A percentile compares a stretch with the other conserved stretches of the same genome.
Conservation (phyloP, 768 basidiomycete species). For the Daedalea quercina region DNA sequence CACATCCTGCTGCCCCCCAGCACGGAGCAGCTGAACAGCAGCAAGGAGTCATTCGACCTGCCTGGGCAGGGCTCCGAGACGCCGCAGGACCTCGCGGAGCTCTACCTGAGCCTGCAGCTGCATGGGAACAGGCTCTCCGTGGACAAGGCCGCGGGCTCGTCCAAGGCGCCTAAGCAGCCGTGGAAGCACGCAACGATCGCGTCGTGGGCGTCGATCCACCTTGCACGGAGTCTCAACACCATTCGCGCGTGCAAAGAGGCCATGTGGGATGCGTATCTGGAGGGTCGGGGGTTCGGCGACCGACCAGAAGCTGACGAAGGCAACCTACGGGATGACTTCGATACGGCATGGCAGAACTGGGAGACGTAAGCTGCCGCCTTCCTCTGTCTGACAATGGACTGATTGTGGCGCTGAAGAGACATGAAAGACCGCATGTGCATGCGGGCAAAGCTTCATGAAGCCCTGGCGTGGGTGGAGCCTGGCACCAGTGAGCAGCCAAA, state of each 20-base stretch:
- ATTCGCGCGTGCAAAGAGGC: slow-evolving; percentile 63
- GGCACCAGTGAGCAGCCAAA: slow-evolving; percentile 9
- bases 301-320: slow-evolving; percentile 1
- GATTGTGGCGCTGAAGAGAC: slow-evolving; percentile 38
- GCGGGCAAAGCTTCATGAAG: slow-evolving; percentile 39
- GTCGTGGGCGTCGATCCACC: slow-evolving; percentile 56
- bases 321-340: slow-evolving; percentile 48
- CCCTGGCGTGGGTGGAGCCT: slow-evolving; percentile 48
- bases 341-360: slow-evolving; percentile 64
- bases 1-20: slow-evolving; percentile 52
- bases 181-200: slow-evolving; percentile 27
- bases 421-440: slow-evolving; percentile 70
- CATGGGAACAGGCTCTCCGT: slow-evolving; percentile 4
- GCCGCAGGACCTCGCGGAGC: not conserved
- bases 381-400: slow-evolving; percentile 3
- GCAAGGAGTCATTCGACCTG: not conserved
- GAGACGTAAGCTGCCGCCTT: slow-evolving; percentile 43
- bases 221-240: slow-evolving; percentile 50
- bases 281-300: slow-evolving; percentile 30
- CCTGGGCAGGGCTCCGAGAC: not conserved
- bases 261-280: slow-evolving; percentile 58
- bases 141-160: not conserved
- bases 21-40: slow-evolving; percentile 19
- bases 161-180: slow-evolving; percentile 6
- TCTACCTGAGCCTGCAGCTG: slow-evolving; percentile 6